Evolutionary conservation across 352 stramenopile species (phyloP).

Genomic region (Peronosclerospora sorghi): DNA sequence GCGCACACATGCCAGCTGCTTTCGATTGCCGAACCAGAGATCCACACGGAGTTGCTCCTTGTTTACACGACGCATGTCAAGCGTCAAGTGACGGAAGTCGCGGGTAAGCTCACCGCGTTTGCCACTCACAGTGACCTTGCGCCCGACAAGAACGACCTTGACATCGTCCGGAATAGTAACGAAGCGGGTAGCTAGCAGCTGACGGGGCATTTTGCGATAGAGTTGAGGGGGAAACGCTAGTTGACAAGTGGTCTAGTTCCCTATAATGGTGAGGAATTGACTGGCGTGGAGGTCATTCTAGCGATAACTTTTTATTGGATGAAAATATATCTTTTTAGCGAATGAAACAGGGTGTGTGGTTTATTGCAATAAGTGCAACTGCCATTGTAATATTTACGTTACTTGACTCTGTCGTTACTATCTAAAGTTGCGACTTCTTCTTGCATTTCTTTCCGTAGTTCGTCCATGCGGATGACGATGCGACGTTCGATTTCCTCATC

Average conservation of each 20-base stretch:
- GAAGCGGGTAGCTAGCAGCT: conserved; percentile 88
- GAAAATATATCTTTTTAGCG: background rate
- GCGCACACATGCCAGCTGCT: conserved; percentile 96
- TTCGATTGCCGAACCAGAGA: conserved; percentile 98
- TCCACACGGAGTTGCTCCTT: conserved; percentile 92
- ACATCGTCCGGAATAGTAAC: conserved; percentile 92
- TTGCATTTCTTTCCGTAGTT: conserved; percentile 36
- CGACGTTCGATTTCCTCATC: conserved; percentile 74
- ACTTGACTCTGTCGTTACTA: too few species aligned
- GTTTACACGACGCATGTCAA: conserved; percentile 91
- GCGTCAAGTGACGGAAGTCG: conserved; percentile 96
- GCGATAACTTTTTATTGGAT: background rate
- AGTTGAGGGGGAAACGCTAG: conserved; percentile 42
- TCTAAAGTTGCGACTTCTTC: conserved; percentile 6
- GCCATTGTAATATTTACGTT: too few species aligned
- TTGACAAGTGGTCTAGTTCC: conserved; percentile 42
- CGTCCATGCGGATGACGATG: conserved; percentile 57
- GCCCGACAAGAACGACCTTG: conserved; percentile 89
- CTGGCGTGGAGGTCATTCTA: conserved; percentile 3
- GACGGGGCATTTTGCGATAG: conserved; percentile 54
- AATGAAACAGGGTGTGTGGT: background rate
- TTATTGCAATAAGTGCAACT: background rate
- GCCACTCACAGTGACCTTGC: conserved; percentile 93
- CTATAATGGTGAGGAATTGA: conserved; percentile 4
- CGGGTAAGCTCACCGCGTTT: conserved; percentile 90